Evolutionary conservation across 2,329 filamentous ascomycete genomes (phyloP).

Genomic region (Daldinia eschscholtzii): DNA sequence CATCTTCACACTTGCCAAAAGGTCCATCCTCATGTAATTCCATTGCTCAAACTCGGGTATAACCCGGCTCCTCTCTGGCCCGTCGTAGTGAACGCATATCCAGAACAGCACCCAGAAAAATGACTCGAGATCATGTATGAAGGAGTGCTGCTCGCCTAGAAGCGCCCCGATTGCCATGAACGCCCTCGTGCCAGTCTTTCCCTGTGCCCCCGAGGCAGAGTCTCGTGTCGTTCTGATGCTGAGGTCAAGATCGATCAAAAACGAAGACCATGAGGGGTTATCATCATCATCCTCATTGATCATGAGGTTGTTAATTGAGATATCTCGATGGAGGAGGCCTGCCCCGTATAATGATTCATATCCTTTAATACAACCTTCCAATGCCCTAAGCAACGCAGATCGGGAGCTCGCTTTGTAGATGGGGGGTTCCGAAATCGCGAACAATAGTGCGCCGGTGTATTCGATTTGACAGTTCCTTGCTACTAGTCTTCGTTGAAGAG

Average conservation of each 20-base stretch:
- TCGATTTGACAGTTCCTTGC: conserved; percentile 48
- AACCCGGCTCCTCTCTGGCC: conserved; percentile 48
- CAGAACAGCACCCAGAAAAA: conserved; percentile 60
- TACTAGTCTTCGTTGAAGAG: conserved; percentile 18
- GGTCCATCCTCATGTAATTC: conserved; percentile 53
- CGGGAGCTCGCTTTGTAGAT: conserved; percentile 56
- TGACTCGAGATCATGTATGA: conserved; percentile 51
- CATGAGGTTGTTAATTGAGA: conserved; percentile 58
- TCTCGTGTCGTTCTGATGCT: conserved; percentile 13
- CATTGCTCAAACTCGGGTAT: conserved; percentile 52
- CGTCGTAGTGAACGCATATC: conserved; percentile 55
- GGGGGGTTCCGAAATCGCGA: conserved; percentile 54
- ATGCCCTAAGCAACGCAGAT: conserved; percentile 50
- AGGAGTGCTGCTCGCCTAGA: conserved; percentile 33
- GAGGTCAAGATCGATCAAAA: conserved; percentile 55
- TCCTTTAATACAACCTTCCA: conserved; percentile 54
- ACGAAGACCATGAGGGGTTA: conserved; percentile 52
- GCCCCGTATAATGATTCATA: conserved; percentile 49
- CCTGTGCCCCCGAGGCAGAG: conserved; percentile 8
- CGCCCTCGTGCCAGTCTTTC: conserved; percentile 18
- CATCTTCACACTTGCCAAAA: conserved; percentile 45
- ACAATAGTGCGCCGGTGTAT: conserved; percentile 57
- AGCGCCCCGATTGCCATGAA: conserved; percentile 39
- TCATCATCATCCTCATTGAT: conserved; percentile 55
- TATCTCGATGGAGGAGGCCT: conserved; percentile 56